phyloP scores from a whole-genome alignment of 139 green algal species.

The Chlorella sp. region DNA sequence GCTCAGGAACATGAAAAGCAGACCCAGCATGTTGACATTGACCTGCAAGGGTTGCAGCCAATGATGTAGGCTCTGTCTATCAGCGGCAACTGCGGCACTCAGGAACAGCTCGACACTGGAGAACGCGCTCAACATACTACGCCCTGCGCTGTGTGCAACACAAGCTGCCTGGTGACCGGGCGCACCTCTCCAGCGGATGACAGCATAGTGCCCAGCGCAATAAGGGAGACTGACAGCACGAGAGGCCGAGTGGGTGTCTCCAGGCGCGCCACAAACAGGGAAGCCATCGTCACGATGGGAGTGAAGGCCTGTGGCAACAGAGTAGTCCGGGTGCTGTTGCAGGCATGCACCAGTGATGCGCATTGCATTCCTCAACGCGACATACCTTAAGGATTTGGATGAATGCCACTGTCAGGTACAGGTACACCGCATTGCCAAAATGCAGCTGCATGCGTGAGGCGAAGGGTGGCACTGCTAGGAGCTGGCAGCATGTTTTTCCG shows the following conservation, averaged over 20 bases:
- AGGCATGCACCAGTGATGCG: too few species aligned
- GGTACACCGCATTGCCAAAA: slow-evolving; percentile 68
- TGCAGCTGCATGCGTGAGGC: slow-evolving; percentile 34
- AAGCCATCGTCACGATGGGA: slow-evolving; percentile 89
- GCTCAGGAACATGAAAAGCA: slow-evolving; percentile 78
- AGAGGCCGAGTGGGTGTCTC: slow-evolving; percentile 73
- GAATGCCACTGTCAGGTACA: slow-evolving; percentile 64
- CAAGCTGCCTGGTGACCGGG: too few species aligned
- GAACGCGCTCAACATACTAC: too few species aligned
- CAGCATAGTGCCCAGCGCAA: slow-evolving; percentile 75
- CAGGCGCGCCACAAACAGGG: slow-evolving; percentile 77
- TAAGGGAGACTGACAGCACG: slow-evolving; percentile 59
- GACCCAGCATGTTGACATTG: slow-evolving; percentile 65
- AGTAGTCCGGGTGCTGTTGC: too few species aligned
- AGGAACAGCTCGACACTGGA: too few species aligned
- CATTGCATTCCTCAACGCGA: too few species aligned
- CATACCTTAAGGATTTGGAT: slow-evolving; percentile 70
- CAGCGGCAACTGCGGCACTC: too few species aligned
- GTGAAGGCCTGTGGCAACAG: slow-evolving; percentile 90
- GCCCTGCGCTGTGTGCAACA: too few species aligned
- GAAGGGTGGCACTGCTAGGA: too few species aligned
- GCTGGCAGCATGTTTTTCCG: too few species aligned
- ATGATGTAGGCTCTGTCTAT: too few species aligned
- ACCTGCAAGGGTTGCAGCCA: slow-evolving; percentile 42
- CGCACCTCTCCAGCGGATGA: slow-evolving; percentile 66